Base-by-base conservation (phyloP, 2,329 filamentous ascomycete genomes). In the Akanthomyces dipterigenus region DNA sequence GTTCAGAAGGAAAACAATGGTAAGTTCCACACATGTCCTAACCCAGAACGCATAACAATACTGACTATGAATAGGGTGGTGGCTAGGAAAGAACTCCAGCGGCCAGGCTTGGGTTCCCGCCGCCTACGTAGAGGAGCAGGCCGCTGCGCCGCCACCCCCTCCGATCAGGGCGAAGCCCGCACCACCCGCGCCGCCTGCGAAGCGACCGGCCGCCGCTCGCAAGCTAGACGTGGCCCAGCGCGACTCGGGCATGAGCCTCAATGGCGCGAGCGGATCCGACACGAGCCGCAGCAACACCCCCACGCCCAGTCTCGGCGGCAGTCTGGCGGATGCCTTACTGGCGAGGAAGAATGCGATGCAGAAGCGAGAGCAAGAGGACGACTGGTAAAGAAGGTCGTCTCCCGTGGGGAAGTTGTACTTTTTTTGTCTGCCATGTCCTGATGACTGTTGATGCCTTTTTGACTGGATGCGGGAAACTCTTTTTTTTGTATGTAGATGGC, bases 1-100 rank as follows among this genome's bases (percentile, higher is more conserved):
- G 84, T 96, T n/a, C 89, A 95, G 70, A 97, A 97, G 76, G 93
- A 97, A 76, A 88, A 84, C 73, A 98, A 98, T 72, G 95, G 93
- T 96, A 84, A 74, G 88, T 63, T 14, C 24, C 9, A 18, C 46
- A n/a, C 14, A 24, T 8, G 11, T 24, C 2, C 31, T 36, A 0
- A 6, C 31, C 16, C 31, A 11, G 43, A 14, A 14, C 3, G 7
- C 6, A 24, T 16, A 3, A 34, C 14, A 51, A n/a, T 20, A 67
- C 73, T 75, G 63, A 76, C 61, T 22, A n/a, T n/a, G 18, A 34
- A 16, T 24, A 96, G 93, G 95, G 58, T 99, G 95, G 95, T 98
- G 93, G 93, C 81, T 98, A 51, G 95, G 88, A 65, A 93, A 91
- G 78, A 90, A 88, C 64, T 76, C 66, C 6, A 67, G 68, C 5